Percentiles rank a stretch among this genome's conserved stretches.
Evolutionary conservation across 331 rosid genomes (phyloP).

Genomic region (Arachis monticola): DNA sequence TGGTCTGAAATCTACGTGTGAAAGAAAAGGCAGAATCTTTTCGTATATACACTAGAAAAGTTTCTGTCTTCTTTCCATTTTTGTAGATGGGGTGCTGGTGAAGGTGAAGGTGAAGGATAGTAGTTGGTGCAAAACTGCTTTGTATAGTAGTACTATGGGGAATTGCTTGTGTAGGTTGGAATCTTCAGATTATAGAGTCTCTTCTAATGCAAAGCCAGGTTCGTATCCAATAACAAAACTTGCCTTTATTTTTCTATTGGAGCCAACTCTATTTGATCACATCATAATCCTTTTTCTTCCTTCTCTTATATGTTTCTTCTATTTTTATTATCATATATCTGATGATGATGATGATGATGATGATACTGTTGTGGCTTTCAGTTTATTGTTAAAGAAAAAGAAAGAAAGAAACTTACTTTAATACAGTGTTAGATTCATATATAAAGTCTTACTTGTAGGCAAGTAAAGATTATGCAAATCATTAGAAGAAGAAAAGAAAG

Average conservation of each 20-base stretch:
- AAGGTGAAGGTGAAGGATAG: background rate
- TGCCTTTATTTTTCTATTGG: background rate
- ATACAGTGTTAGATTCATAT: background rate
- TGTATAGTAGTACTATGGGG: slow-evolving; percentile 63
- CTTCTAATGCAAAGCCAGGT: slow-evolving; percentile 95
- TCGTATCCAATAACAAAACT: slow-evolving; percentile 29
- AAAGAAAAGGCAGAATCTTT: background rate
- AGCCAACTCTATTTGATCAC: slow-evolving; percentile 15
- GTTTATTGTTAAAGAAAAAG: background rate
- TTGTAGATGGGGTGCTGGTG: slow-evolving; percentile 49
- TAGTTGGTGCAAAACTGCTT: slow-evolving; percentile 34
- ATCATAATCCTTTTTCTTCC: slow-evolving; percentile 3
- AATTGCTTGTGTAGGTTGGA: slow-evolving; percentile 78
- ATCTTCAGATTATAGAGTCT: slow-evolving; percentile 77
- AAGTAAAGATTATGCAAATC: slow-evolving; percentile 25
- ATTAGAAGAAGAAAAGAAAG: slow-evolving; percentile 2
- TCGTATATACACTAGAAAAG: background rate
- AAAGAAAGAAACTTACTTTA: background rate
- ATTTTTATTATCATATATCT: background rate
- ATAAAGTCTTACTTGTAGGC: slow-evolving; percentile 4
- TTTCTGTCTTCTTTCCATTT: slow-evolving; percentile 36
- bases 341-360: background rate
- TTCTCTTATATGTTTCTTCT: background rate
- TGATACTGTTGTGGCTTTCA: background rate
- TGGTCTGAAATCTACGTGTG: slow-evolving; percentile 34